Base-by-base conservation (phyloP, 805 yeast species). In the Sugiyamaella qingdaonensis region DNA sequence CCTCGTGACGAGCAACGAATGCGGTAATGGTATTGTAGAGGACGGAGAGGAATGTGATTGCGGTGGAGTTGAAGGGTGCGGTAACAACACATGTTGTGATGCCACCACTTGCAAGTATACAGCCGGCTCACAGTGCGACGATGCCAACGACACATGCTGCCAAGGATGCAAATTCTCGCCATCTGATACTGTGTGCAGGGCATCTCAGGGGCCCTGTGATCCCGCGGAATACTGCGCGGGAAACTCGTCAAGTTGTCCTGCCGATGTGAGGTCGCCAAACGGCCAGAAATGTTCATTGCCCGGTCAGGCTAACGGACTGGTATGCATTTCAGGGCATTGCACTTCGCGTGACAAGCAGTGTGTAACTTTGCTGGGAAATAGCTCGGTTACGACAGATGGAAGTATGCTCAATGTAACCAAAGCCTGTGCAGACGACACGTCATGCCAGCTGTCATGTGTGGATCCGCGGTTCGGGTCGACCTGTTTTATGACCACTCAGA, bases 1-100 rank as follows among this genome's bases (percentile, higher is more conserved):
- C 24, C 61, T 68, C 19, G 59, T 63, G 24, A 63, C 70, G 1
- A 60, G 53, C 14, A 66, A 68, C 52, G 64, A 61, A 16, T 69
- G 73, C 45, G 73, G 73, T 2, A 69, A 69, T 53, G 73, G 73
- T 5, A 68, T 69, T 46, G 73, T 69, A 2, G 73, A 69, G 49
- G 72, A 64, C 16, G 73, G 73, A 16, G 73, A 69, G 54, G 72
- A 69, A 16, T 69, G 73, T 51, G 73, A 69, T 51, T 69, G 73
- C 49, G 73, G 73, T 10, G 70, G 70, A n/a, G 64, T 31, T 9
- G 65, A 60, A 10, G 71, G 70, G 2, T 69, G 73, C 48, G 56
- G 54, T 16, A 54, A 44, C 39, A 62, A 65, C 52, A 19, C 61
- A 13, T 67, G 71, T 52, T 67, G 71, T 33, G 69, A 67, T 46